Evolutionary conservation across 768 basidiomycete genomes (phyloP).

Genomic region (Lactarius deliciosus): DNA sequence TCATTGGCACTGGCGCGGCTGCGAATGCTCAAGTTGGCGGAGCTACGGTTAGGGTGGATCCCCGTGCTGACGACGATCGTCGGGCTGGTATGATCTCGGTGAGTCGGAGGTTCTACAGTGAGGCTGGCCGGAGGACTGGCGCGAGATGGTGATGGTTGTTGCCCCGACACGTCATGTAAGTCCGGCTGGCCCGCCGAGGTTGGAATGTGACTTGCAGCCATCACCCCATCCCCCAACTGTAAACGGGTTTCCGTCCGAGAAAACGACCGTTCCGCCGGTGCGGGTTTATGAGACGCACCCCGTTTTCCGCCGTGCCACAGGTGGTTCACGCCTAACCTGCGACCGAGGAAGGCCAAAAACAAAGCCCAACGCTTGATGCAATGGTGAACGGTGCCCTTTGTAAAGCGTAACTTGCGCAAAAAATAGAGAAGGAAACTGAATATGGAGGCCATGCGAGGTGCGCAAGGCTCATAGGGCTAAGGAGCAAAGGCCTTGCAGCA

Average conservation of each 20-base stretch:
- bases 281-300: not conserved
- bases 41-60: not conserved
- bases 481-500: not conserved
- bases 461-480: not conserved
- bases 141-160: not conserved
- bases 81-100: not conserved
- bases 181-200: constrained; percentile 9
- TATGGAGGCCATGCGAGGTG: constrained; percentile 6
- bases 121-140: not conserved
- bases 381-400: not conserved
- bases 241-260: not conserved
- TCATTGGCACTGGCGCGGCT: constrained; percentile 22
- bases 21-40: constrained; percentile 11
- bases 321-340: not conserved
- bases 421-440: constrained; percentile 10
- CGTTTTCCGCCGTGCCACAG: not conserved
- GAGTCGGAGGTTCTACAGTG: no score
- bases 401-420: constrained; percentile 4
- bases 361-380: not conserved
- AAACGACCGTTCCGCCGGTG: not conserved
- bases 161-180: constrained; percentile 2
- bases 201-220: constrained; percentile 16
- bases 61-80: not conserved
- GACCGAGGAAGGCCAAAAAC: constrained; percentile 11
- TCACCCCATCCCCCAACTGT: not conserved